Evolutionary conservation across 176 grass and related monocot species (phyloP), one percentile per base, ranked within the genome.

Genomic region (Phoenix dactylifera): DNA sequence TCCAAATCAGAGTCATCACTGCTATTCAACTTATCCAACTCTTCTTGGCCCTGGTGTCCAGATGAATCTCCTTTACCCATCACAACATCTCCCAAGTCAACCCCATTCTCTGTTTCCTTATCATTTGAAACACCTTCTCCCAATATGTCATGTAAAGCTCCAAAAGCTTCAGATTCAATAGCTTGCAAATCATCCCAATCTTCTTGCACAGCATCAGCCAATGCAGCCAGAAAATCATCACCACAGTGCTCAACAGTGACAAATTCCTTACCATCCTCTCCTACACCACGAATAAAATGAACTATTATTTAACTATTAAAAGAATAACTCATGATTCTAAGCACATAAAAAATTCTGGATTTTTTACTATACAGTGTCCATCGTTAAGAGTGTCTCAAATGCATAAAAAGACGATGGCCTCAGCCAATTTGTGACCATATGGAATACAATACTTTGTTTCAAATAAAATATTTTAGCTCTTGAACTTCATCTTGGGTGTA

Each of bases 161-260:
- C 77, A 53, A 83, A 87, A 51, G 92, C 92, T 76, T 96, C 92
- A 0, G 78, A 85, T 69, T 96, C 86, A 25, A 96, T 88, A 6
- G 58, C 78, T 57, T 88, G 77, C 4, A 90, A 66, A 51, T 96
- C 86, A 25, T 96, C 86, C 91, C 86, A 96, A 3, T 96, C 91
- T 26, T 90, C 9, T 51, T 88, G 54, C 48, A 70, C 76, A 14
- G 74, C 81, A 56, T 96, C 92, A 49, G 81, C 81, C 68, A 97
- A 22, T 26, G 87, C 73, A 3, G 53, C 83, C 24, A 97, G 77
- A 59, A 91, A 88, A 75, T 85, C 78, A 60, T 91, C 22, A 1
- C 87, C 87, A 7, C 87, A 88, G 24, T 73, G 74, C 49, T 90
- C 78, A 2, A 97, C 92, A 0, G 92, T 97, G 18, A 97, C 74